These are phyloP conservation scores for Loxodes magnus DNA, from an alignment of 73 alveolate species.

Conservation along the genomic window DNA sequence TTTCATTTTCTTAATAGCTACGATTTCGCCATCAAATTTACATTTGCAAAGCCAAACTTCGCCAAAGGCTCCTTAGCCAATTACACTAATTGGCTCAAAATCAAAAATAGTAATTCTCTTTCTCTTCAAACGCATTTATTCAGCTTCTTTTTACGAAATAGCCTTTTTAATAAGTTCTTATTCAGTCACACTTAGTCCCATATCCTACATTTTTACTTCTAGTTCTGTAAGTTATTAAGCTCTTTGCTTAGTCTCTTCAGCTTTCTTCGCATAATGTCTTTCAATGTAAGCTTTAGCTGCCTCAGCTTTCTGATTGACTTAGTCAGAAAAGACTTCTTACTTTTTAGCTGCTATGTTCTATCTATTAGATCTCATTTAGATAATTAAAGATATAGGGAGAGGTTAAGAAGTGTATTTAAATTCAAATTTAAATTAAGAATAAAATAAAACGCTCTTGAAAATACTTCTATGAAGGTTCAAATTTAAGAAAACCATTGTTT, in stretches of 20 bases:
- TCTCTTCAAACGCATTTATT: not conserved
- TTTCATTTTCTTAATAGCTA: conserved; percentile 51
- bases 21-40: conserved; percentile 26
- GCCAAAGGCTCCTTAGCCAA: conserved; percentile 80
- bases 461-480: too few species aligned
- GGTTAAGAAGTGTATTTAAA: too few species aligned
- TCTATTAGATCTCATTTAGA: too few species aligned
- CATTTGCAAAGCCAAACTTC: conserved; percentile 57
- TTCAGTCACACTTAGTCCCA: not conserved
- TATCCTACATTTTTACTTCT: not conserved
- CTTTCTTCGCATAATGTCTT: conserved; percentile 31
- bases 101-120: conserved; percentile 13
- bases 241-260: conserved; percentile 36
- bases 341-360: too few species aligned
- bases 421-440: too few species aligned
- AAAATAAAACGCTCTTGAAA: too few species aligned
- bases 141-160: not conserved
- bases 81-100: conserved; percentile 46
- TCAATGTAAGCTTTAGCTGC: conserved; percentile 44
- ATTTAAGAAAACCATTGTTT: too few species aligned
- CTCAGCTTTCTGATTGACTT: too few species aligned
- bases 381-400: too few species aligned
- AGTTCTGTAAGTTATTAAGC: not conserved
- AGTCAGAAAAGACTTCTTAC: too few species aligned
- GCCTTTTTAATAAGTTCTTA: not conserved